Conservation (phyloP, 495 filamentous ascomycete species). For the Penicillium herquei region DNA sequence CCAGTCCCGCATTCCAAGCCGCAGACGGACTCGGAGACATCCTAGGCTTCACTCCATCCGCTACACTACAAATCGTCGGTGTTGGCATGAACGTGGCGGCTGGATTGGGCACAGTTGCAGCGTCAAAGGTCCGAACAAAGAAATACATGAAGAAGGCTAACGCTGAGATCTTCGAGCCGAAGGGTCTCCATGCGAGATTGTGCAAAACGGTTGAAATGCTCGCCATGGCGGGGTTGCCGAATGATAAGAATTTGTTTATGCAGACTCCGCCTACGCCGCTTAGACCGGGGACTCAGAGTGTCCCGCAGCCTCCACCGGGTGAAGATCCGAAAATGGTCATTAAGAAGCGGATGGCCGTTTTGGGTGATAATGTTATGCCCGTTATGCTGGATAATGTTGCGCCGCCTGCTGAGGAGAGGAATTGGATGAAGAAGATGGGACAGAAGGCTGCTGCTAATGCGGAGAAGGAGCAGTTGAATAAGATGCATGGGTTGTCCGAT, state of each 20-base stretch:
- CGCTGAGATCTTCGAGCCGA: slow-evolving; percentile 17
- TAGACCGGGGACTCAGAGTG: not conserved
- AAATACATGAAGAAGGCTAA: slow-evolving; percentile 21
- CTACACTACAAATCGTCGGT: slow-evolving; percentile 15
- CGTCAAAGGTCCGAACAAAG: slow-evolving; percentile 20
- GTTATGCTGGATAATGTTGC: slow-evolving; percentile 12
- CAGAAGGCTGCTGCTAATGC: slow-evolving; percentile 6
- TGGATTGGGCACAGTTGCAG: slow-evolving; percentile 12
- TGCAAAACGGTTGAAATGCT: slow-evolving; percentile 24
- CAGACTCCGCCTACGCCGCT: slow-evolving; percentile 2
- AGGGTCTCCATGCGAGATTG: slow-evolving; percentile 20
- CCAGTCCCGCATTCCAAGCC: slow-evolving; percentile 21
- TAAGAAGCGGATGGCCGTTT: slow-evolving; percentile 15
- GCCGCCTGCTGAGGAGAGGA: slow-evolving; percentile 3
- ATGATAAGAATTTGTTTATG: not conserved
- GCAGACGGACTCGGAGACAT: slow-evolving; percentile 7
- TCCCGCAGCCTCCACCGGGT: not conserved
- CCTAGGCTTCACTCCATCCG: slow-evolving; percentile 14
- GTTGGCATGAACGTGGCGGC: slow-evolving; percentile 17
- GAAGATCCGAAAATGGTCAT: slow-evolving; percentile 7
- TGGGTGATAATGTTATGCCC: slow-evolving; percentile 12
- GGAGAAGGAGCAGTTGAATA: slow-evolving; percentile 41
- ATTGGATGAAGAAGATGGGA: slow-evolving; percentile 19
- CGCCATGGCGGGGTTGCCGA: slow-evolving; percentile 8
- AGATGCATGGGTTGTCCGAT: slow-evolving; percentile 73